Conservation (phyloP, 805 yeast genomes). For the Sugiyamaella valdiviana region DNA sequence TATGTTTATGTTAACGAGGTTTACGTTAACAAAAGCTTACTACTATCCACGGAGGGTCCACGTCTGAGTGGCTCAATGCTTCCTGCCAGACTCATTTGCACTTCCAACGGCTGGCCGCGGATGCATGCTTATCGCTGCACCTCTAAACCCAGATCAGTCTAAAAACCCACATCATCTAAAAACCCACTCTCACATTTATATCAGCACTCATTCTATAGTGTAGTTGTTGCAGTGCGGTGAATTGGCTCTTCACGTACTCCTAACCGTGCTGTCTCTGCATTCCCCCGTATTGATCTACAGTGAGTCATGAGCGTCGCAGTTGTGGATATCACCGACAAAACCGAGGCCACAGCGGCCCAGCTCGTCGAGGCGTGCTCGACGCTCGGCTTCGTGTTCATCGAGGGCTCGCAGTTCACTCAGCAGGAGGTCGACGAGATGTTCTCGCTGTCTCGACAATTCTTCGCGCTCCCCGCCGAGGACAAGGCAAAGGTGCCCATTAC, state of each 20-base stretch:
- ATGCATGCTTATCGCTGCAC: neutral
- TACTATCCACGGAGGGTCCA: no score
- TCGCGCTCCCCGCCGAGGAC: conserved; percentile 44
- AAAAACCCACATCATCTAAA: no score
- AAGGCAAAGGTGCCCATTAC: conserved; percentile 49
- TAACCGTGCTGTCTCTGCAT: no score
- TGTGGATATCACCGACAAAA: conserved; percentile 47
- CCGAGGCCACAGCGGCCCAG: conserved; percentile 39
- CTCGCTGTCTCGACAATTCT: conserved; percentile 45
- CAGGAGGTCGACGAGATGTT: conserved; percentile 49
- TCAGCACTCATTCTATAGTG: no score
- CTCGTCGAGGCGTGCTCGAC: conserved; percentile 54
- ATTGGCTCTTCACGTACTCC: no score
- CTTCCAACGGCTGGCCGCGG: neutral
- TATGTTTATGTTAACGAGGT: no score
- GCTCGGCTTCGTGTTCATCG: conserved; percentile 60
- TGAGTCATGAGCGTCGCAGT: conserved; percentile 17
- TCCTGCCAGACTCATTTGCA: no score
- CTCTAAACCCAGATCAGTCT: no score
- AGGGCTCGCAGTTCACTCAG: conserved; percentile 58
- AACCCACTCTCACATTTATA: no score
- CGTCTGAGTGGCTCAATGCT: no score
- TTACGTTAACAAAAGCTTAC: no score
- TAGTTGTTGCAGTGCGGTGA: no score
- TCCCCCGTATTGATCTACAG: neutral